Evolutionary conservation across 2,329 filamentous ascomycete genomes (phyloP).

Genomic region (Clarireedia hainanense): DNA sequence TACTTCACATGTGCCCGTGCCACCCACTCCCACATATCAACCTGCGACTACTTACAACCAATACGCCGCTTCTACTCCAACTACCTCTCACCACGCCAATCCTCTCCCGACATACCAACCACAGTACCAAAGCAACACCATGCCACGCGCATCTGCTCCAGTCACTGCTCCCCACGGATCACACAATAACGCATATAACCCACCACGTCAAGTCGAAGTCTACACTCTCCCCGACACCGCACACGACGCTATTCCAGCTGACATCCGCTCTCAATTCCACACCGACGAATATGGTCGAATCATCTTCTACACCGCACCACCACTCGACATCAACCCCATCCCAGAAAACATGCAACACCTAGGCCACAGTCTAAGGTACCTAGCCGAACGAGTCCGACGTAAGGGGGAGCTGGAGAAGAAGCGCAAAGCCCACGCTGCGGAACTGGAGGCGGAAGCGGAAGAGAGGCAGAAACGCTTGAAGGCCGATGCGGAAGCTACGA

Average conservation of each 20-base stretch:
- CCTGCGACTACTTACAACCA: constrained; percentile 14
- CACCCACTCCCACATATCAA: constrained; percentile 25
- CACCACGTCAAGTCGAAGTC: constrained; percentile 53
- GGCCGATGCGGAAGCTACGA: constrained; percentile 11
- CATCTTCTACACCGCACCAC: constrained; percentile 61
- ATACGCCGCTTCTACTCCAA: constrained; percentile 15
- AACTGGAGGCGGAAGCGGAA: constrained; percentile 25
- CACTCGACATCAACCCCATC: constrained; percentile 38
- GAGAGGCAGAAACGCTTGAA: constrained; percentile 20
- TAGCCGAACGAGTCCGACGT: constrained; percentile 35
- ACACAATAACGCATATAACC: constrained; percentile 41
- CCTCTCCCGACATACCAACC: constrained; percentile 19
- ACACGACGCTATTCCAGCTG: constrained; percentile 54
- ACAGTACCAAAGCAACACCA: constrained; percentile 19
- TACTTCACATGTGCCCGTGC: constrained; percentile 13
- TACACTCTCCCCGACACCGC: constrained; percentile 56
- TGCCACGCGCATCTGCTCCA: constrained; percentile 14
- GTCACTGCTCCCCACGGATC: constrained; percentile 13
- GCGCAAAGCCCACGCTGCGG: constrained; percentile 22
- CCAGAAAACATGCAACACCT: constrained; percentile 28
- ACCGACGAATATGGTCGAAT: constrained; percentile 56
- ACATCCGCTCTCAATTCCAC: constrained; percentile 59
- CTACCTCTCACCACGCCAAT: constrained; percentile 21
- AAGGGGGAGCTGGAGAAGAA: constrained; percentile 30
- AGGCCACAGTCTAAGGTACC: constrained; percentile 41